phyloP scores from a whole-genome alignment of 176 grass and related monocot species.

The Typha latifolia region DNA sequence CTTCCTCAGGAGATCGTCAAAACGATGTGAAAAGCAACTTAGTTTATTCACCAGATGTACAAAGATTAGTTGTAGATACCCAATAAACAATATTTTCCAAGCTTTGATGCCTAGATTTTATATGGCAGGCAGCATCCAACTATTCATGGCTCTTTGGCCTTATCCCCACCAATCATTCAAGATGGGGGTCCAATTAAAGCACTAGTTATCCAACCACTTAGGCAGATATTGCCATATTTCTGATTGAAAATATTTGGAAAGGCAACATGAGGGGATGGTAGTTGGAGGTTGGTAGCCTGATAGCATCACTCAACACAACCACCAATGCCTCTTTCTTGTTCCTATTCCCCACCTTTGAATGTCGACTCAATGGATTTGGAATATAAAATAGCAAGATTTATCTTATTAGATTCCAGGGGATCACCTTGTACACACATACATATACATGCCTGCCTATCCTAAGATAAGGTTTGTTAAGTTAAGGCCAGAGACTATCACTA shows the following conservation, averaged over 20 bases:
- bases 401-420: not conserved
- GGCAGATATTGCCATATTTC: not conserved
- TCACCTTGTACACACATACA: not conserved
- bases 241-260: slow-evolving; percentile 5
- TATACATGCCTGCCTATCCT: not conserved
- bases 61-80: too few relatives aligned
- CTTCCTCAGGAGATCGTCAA: too few relatives aligned
- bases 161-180: not conserved
- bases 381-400: not conserved
- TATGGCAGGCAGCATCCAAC: not conserved
- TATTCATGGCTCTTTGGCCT: not conserved
- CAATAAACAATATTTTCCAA: not conserved
- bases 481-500: slow-evolving; percentile 2
- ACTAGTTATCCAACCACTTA: not conserved
- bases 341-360: not conserved
- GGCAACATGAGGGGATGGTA: slow-evolving; percentile 30
- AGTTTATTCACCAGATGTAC: too few relatives aligned
- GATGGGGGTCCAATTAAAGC: not conserved
- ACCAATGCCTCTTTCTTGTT: not conserved
- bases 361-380: too few relatives aligned
- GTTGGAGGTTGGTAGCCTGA: slow-evolving; percentile 57
- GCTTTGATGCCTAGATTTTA: not conserved
- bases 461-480: not conserved
- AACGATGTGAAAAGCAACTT: too few relatives aligned
- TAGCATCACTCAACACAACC: slow-evolving; percentile 31